Evolutionary conservation across 345 rosid species (phyloP), one percentile per base, ranked within the genome.

Genomic region (Murraya paniculata): DNA sequence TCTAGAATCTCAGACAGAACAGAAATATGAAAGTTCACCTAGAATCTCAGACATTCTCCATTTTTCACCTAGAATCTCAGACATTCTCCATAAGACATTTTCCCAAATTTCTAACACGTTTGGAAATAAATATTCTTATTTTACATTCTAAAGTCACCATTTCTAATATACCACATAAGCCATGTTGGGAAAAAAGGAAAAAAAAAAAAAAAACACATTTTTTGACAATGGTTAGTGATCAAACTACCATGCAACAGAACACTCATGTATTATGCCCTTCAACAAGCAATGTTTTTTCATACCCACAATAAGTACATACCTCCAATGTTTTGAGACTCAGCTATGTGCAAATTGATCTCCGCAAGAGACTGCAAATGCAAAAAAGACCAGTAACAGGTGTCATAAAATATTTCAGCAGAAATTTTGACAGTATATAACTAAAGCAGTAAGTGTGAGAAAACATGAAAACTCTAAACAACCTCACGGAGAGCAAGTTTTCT

Each of bases 401-500:
- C 48, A 84, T 87, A 79, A 68, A 76, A 69, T 36, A 80, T 39
- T 73, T 74, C 57, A 78, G 71, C 56, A 48, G 31, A 76, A 68
- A 10, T 72, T 61, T 60, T 61, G 10, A 77, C 13, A 36, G 38
- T 4, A 71, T 13, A 71, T 36, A 53, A 71, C 62, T 64, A 36
- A 64, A 53, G 62, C 68, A 84, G 60, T 35, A 67, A 50, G 39
- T 21, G 45, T 14, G 24, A 65, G 24, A 76, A 38, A 70, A 67
- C 25, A 58, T 25, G 74, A 53, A 57, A 71, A 67, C 73, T 55
- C 79, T 57, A 66, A 85, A 81, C 77, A 79, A 95, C 99, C 99
- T 96, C 99, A 80, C 90, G 85, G 59, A 96, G 92, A 80, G 98
- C 97, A 87, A 86, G 84, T 86, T 96, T 94, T 72, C 98, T 91